Conservation (phyloP, 1,139 yeast genomes). For the Candida sp. region DNA sequence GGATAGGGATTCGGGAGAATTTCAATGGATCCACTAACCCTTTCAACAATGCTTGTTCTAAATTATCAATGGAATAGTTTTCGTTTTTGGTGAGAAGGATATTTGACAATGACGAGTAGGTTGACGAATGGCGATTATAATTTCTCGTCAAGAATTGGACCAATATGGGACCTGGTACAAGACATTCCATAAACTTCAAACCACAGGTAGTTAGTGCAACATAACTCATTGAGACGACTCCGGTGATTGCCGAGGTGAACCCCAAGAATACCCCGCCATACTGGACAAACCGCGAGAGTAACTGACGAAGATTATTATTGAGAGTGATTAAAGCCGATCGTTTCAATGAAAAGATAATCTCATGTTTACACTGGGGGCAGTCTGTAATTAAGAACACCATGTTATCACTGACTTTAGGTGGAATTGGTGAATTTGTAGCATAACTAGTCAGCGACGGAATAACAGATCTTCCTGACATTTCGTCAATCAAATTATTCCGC, state of each 20-base stretch:
- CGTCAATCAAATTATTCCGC: not conserved
- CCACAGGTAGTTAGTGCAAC: constrained; percentile 42
- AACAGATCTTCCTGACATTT: not conserved
- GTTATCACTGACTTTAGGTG: constrained; percentile 3
- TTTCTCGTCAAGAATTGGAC: constrained; percentile 25
- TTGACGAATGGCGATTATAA: constrained; percentile 4
- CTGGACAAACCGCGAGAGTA: constrained; percentile 22
- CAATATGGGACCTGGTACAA: constrained; percentile 34
- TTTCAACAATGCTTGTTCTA: constrained; percentile 31
- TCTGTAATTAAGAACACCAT: constrained; percentile 24
- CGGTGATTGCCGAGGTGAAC: constrained; percentile 39
- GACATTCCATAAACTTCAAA: constrained; percentile 33
- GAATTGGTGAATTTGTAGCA: not conserved
- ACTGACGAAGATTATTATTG: constrained; percentile 15
- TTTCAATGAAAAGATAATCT: constrained; percentile 32
- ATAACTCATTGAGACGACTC: constrained; percentile 40
- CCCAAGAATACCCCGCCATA: constrained; percentile 35
- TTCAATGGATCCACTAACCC: constrained; percentile 40
- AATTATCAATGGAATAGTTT: constrained; percentile 22
- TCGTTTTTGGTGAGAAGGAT: constrained; percentile 16
- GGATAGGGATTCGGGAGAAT: constrained; percentile 36
- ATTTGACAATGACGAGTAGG: constrained; percentile 13
- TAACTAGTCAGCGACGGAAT: not conserved
- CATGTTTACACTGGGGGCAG: constrained; percentile 45
- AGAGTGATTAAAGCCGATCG: constrained; percentile 25